Conservation (phyloP, 2,329 filamentous ascomycete species). For the Fusarium clavum region DNA sequence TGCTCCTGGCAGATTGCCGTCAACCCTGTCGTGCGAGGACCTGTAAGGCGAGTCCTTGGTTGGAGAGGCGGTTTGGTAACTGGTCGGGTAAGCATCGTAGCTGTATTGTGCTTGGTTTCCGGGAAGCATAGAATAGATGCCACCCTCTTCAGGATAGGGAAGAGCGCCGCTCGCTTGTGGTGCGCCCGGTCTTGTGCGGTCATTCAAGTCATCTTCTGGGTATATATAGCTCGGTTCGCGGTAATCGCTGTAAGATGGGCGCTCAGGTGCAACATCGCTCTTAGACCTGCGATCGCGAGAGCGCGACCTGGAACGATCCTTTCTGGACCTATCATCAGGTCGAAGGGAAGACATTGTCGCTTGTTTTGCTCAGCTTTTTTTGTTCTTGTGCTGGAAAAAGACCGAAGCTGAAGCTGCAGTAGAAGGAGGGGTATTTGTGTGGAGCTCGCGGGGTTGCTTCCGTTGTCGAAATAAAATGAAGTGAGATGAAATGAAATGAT, state of each 20-base stretch:
- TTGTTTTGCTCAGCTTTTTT: not conserved
- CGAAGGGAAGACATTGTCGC: constrained; percentile 65
- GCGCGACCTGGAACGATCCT: constrained; percentile 62
- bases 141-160: constrained; percentile 56
- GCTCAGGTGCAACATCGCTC: constrained; percentile 48
- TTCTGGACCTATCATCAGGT: constrained; percentile 58
- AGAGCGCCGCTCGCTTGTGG: constrained; percentile 50
- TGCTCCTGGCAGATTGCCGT: constrained; percentile 48
- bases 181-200: constrained; percentile 49
- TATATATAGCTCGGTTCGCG: constrained; percentile 58
- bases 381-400: constrained; percentile 3
- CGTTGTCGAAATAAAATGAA: not conserved
- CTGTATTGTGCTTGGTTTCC: constrained; percentile 53
- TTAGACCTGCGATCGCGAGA: constrained; percentile 53
- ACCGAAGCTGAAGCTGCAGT: constrained; percentile 17
- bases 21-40: constrained; percentile 52
- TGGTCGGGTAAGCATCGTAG: constrained; percentile 53
- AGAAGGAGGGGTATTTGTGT: constrained; percentile 32
- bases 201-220: constrained; percentile 57
- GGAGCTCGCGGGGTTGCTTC: constrained; percentile 15
- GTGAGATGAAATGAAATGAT: not conserved
- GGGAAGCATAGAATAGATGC: constrained; percentile 54
- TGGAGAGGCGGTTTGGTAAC: constrained; percentile 53
- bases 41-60: constrained; percentile 52
- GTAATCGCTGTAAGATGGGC: constrained; percentile 53